These are phyloP conservation scores for Penicillium sp. DNA, from an alignment of 2,329 filamentous ascomycete species.

Conservation along the genomic window DNA sequence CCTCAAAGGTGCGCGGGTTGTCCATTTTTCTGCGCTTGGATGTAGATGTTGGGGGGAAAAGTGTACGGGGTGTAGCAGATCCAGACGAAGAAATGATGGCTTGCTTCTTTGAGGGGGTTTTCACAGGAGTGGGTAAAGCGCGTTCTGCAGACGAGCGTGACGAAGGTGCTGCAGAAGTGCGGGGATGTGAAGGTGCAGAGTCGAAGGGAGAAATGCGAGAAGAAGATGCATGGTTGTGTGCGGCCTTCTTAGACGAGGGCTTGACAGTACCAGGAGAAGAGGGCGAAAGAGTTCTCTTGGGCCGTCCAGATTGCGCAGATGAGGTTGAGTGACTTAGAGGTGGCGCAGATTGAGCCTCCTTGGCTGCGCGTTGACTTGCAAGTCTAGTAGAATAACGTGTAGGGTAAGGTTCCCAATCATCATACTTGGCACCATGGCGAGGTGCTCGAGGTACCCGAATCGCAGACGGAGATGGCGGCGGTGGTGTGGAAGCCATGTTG, in stretches of 20 bases:
- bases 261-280: slow-evolving; percentile 4
- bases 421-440: slow-evolving; percentile 48
- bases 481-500: slow-evolving; percentile 48
- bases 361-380: slow-evolving; percentile 35
- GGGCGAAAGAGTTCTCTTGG: slow-evolving; percentile 17
- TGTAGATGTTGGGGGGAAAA: slow-evolving; percentile 53
- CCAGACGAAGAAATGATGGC: slow-evolving; percentile 39
- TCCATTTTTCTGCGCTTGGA: slow-evolving; percentile 52
- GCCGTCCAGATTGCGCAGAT: slow-evolving; percentile 16
- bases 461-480: slow-evolving; percentile 35
- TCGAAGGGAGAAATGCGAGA: slow-evolving; percentile 6
- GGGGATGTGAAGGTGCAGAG: slow-evolving; percentile 20
- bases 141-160: slow-evolving; percentile 27
- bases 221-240: slow-evolving; percentile 1
- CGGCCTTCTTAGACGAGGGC: slow-evolving; percentile 30
- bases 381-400: slow-evolving; percentile 44
- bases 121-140: slow-evolving; percentile 63
- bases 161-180: slow-evolving; percentile 24
- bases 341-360: slow-evolving; percentile 30
- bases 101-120: slow-evolving; percentile 60
- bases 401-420: slow-evolving; percentile 42
- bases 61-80: slow-evolving; percentile 52
- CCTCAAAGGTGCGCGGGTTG: slow-evolving; percentile 22
- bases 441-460: slow-evolving; percentile 48
- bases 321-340: slow-evolving; percentile 31